These are phyloP conservation scores for Leonotis leonurus DNA, from an alignment of 257 asterid genomes.

Conservation along the genomic window DNA sequence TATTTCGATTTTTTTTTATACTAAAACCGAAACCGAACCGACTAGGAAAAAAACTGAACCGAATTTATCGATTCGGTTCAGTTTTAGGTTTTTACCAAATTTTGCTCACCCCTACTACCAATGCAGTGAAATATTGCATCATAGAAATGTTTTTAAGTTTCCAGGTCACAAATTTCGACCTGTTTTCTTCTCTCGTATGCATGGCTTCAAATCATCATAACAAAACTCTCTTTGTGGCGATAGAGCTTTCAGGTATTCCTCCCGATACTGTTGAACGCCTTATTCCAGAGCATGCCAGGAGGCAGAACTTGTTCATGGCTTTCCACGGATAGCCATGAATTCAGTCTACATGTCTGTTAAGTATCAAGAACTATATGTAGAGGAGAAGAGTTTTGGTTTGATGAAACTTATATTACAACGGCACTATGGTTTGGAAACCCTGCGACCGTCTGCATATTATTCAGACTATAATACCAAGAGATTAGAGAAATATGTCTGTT, in stretches of 20 bases:
- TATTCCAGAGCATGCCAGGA: slow-evolving; percentile 92
- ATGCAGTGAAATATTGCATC: slow-evolving; percentile 5
- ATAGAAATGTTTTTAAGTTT: not conserved
- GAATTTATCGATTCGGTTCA: too few species aligned
- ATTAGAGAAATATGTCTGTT: slow-evolving; percentile 21
- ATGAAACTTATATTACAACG: slow-evolving; percentile 14
- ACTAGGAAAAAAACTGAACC: too few species aligned
- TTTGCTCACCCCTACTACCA: too few species aligned
- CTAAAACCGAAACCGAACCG: too few species aligned
- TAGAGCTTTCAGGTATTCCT: slow-evolving; percentile 85
- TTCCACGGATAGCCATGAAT: slow-evolving; percentile 50
- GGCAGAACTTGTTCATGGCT: slow-evolving; percentile 96
- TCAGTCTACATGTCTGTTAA: slow-evolving; percentile 8
- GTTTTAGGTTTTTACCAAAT: too few species aligned
- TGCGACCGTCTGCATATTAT: not conserved
- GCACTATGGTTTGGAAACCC: slow-evolving; percentile 10
- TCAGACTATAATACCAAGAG: slow-evolving; percentile 15
- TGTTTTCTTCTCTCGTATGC: not conserved
- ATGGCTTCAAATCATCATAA: not conserved
- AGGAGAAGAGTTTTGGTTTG: slow-evolving; percentile 27
- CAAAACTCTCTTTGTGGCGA: not conserved
- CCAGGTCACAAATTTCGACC: not conserved
- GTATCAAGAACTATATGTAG: slow-evolving; percentile 18
- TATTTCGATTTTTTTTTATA: too few species aligned
- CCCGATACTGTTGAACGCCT: slow-evolving; percentile 76